Evolutionary conservation across 1,139 yeast species (phyloP).

Genomic region (Lodderomyces margitis): DNA sequence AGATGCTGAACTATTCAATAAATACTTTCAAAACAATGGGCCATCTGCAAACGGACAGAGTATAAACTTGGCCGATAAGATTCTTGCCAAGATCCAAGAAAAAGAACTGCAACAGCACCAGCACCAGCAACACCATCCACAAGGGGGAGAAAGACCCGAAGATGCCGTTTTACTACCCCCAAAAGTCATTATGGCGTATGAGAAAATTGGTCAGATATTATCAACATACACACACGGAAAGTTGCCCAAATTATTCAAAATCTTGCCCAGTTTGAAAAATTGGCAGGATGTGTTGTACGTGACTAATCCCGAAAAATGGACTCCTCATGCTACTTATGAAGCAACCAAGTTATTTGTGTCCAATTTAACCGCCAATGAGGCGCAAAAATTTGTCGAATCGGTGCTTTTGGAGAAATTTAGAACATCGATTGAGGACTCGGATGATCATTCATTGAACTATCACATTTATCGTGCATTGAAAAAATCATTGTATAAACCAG

Average conservation of each 20-base stretch:
- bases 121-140: constrained; percentile 9
- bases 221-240: constrained; percentile 95
- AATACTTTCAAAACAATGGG: constrained; percentile 49
- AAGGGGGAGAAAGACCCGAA: constrained; percentile 23
- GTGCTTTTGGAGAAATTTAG: constrained; percentile 85
- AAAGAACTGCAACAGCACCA: constrained; percentile 45
- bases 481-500: constrained; percentile 92
- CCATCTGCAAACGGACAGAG: constrained; percentile 35
- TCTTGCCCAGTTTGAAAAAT: constrained; percentile 84
- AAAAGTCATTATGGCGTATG: constrained; percentile 91
- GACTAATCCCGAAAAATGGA: constrained; percentile 90
- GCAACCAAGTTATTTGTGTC: constrained; percentile 94
- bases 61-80: constrained; percentile 83
- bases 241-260: constrained; percentile 91
- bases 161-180: constrained; percentile 83
- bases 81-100: constrained; percentile 83
- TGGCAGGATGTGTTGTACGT: constrained; percentile 96
- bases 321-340: constrained; percentile 94
- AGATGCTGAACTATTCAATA: constrained; percentile 69
- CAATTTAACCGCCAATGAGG: constrained; percentile 80
- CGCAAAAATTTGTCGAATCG: constrained; percentile 75
- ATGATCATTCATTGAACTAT: constrained; percentile 70
- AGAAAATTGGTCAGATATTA: constrained; percentile 83
- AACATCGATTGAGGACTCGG: constrained; percentile 75
- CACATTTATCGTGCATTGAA: constrained; percentile 90